Base-by-base conservation (phyloP, 805 yeast species). In the Peterozyma xylosa region DNA sequence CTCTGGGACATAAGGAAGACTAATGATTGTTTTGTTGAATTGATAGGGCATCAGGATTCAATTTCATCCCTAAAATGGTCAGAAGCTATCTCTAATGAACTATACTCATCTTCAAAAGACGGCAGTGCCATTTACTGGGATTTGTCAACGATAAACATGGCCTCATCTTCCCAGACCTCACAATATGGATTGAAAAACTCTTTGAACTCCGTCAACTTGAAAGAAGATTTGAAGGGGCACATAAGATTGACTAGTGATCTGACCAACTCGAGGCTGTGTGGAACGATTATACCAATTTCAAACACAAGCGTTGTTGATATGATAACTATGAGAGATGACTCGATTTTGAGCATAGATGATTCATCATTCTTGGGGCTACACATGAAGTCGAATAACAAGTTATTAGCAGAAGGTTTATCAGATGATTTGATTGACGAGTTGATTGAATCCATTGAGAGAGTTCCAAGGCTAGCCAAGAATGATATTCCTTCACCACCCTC, bases 1-100 rank as follows among this genome's bases (percentile, higher is more conserved):
- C 64, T 86, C 30, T 86, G 95, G 95, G 95, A 86, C 62, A 76
- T 83, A 38, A 69, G 95, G 49, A 73, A 70, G 51, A 70, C 77
- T 35, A 61, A 66, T 35, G 71, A 70, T 14, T 78, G 80, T 2
- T 63, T 77, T 42, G 74, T 78, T 9, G 63, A 64, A 35, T 63
- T 83, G 34, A 55, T 63, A 2, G 86, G 86, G 1, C 88, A 82
- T 53, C 57, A 65, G 5, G 80, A 74, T 47, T 58, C 60, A 32
- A 66, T 86, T 13, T 74, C 78, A 7, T 62, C 78, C 17, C 52
- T 86, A 34, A 76, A 78, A 48, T 86, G 93, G 91, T 57, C 69
- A 2, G 47, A 51, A 13, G 44, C 50, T 16, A 37, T 47, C 27
- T 48, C 47, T n/a, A 39, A 43, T 33, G 66, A 67, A 42, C 48